Evolutionary conservation across 768 basidiomycete species (phyloP), one percentile per base, ranked within the genome.

Genomic region (Xanthoconium purpureum): DNA sequence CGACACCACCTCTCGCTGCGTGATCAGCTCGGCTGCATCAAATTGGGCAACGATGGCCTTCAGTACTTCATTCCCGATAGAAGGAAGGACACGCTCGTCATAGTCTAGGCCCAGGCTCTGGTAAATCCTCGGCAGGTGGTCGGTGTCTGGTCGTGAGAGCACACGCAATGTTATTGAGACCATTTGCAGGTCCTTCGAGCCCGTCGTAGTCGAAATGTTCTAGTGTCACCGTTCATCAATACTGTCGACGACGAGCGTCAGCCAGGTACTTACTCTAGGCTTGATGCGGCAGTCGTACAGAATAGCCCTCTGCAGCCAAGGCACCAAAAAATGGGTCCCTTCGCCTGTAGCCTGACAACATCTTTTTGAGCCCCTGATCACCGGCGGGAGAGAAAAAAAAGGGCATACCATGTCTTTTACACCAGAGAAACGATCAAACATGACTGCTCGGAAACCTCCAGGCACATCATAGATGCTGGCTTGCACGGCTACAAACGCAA

Each of bases 31-130:
- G 14, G 93, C 91, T 28, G 94, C 97, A 71, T 99, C 96, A 63
- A 98, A 98, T 70, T 98, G 96, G 6, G 97, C 97, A 1, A 99
- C 97, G 56, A 97, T 98, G 61, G 89, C 91, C 77, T 99, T 99
- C 61, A 99, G 70, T 13, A 99, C 96, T 76, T 98, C 96, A 65
- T 98, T 98, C 38, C 94, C 96, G 67, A 98, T 95, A 43, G 95
- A 97, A 4, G 96, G 96, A 32, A 98, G 78, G 0, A 98, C 95
- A 64, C 97, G 85, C 77, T 99, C 97, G 73, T 98, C 97, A 71
- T 98, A 99, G 72, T 98, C 97, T 73, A 91, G 71, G 44, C 97
- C 97, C 54, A 99, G 81, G 65, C 81, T 87, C 75, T 97, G 93
- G 77, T 99, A 99, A 69, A 99, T 96, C 76, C 85, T 91, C 18